Base-by-base conservation (phyloP, 148 eudicot species). In the Fagopyrum esculentum region DNA sequence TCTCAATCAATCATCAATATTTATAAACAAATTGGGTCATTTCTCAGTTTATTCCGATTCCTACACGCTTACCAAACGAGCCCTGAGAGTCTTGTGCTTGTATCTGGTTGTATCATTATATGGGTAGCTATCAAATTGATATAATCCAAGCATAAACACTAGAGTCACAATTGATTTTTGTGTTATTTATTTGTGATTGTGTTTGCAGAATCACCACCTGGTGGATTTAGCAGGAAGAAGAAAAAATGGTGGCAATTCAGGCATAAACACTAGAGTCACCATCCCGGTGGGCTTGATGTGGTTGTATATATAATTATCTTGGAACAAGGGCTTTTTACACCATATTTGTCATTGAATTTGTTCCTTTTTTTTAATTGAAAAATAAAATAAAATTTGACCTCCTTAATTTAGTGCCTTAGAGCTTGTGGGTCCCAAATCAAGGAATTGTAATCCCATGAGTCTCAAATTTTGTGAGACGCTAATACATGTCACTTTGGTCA, bases 201-300 rank as follows among this genome's bases (percentile, higher is more conserved):
- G 11, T 50, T 13, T 82, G 79, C 96, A 92, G 98, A 93, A 73
- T 35, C 85, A 48, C 91, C 85, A 43, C 84, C 86, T 17, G n/a
- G 75, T 40, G 98, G 89, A 59, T 46, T 45, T 19, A 75, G 74
- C 46, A 87, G 84, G 85, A 93, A 78, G 83, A 88, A 86, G 90
- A 93, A 81, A 74, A 83, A 56, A 81, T 93, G 98, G 98, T 89
- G 98, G 93, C 85, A 50, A 55, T 89, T 93, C 46, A 78, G 93
- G 68, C 84, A 82, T 64, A 81, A 82, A 82, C 81, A 86, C 54
- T 82, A 80, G 82, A 51, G 8, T 26, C 12, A 16, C 8, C 9
- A 35, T 35, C 40, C 40, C 69, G 12, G 7, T 7, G 13, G 6
- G 17, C 71, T 66, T 63, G 9, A 35, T 66, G 46, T 40, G 71